phyloP scores from a whole-genome alignment of 2,329 filamentous ascomycete genomes.

The Lachnellula hyalina region DNA sequence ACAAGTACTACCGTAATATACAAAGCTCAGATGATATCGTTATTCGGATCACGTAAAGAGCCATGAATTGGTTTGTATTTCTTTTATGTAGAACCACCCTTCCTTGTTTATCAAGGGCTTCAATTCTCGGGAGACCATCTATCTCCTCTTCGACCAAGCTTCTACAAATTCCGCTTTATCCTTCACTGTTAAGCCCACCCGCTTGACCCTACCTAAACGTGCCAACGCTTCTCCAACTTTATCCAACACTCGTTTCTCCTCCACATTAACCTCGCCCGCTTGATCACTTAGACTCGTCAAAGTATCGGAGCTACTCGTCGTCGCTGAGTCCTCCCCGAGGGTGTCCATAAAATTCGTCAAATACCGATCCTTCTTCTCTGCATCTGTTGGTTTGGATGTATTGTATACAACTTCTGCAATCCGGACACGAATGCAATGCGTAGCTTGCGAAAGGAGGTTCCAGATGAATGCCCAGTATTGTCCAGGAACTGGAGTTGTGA shows the following conservation, averaged over 20 bases:
- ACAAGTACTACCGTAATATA: no score
- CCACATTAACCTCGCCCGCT: conserved; percentile 26
- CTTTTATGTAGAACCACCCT: no score
- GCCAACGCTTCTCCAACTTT: conserved; percentile 79
- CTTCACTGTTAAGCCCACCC: conserved; percentile 74
- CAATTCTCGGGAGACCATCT: neutral
- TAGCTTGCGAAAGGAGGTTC: conserved; percentile 77
- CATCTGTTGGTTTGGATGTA: conserved; percentile 33
- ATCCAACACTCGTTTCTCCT: conserved; percentile 70
- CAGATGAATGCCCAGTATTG: conserved; percentile 71
- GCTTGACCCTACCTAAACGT: conserved; percentile 79
- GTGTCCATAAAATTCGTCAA: conserved; percentile 26
- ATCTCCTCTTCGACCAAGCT: conserved; percentile 52
- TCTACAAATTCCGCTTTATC: conserved; percentile 82
- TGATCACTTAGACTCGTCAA: conserved; percentile 25
- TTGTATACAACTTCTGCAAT: conserved; percentile 73
- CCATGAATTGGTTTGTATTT: no score
- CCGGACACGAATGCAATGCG: conserved; percentile 83
- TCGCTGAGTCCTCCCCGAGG: conserved; percentile 24
- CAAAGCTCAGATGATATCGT: no score
- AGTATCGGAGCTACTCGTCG: conserved; percentile 29
- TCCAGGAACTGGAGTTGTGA: conserved; percentile 83
- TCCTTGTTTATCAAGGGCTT: no score
- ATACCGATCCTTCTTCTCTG: conserved; percentile 32
- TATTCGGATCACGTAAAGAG: no score